These are phyloP conservation scores for Albugo candida DNA, from an alignment of 352 stramenopile species.

Conservation along the genomic window DNA sequence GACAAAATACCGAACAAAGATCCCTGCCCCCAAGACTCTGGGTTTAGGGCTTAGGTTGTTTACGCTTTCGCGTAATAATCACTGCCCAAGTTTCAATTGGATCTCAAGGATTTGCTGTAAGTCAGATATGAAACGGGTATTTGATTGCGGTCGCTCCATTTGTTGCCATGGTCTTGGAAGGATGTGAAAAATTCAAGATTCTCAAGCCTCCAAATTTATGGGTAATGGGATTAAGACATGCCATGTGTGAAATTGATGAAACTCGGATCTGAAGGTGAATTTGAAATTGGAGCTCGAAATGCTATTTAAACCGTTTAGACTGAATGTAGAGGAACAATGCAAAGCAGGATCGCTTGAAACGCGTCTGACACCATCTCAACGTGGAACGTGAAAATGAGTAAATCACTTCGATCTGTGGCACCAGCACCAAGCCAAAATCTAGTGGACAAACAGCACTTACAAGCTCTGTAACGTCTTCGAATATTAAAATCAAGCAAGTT, in stretches of 20 bases:
- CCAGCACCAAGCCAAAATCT: conserved; percentile 19
- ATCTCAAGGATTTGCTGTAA: conserved; percentile 97
- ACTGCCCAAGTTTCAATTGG: conserved; percentile 92
- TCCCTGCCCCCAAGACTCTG: conserved; percentile 97
- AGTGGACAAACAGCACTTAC: conserved; percentile 7
- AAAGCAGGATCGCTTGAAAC: conserved; percentile 82
- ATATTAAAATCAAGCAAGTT: conserved; percentile 16
- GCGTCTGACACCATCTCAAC: conserved; percentile 79
- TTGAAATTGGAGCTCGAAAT: conserved; percentile 99
- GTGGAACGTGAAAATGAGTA: conserved; percentile 83
- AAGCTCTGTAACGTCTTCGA: conserved; percentile 26
- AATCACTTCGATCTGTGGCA: conserved; percentile 19
- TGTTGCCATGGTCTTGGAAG: conserved; percentile 97
- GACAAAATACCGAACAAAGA: conserved; percentile 93
- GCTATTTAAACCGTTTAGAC: conserved; percentile 96
- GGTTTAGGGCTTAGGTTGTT: conserved; percentile 97
- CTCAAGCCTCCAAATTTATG: conserved; percentile 98
- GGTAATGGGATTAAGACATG: conserved; percentile 97
- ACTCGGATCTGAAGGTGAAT: conserved; percentile 99
- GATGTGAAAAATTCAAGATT: conserved; percentile 92
- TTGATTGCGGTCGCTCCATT: conserved; percentile 97
- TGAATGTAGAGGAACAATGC: conserved; percentile 93
- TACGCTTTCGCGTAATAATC: conserved; percentile 94
- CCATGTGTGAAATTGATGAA: conserved; percentile 96
- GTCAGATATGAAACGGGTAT: conserved; percentile 88